Evolutionary conservation across 75 land plant species (phyloP).

Genomic region (Adiantum capillusveneris): DNA sequence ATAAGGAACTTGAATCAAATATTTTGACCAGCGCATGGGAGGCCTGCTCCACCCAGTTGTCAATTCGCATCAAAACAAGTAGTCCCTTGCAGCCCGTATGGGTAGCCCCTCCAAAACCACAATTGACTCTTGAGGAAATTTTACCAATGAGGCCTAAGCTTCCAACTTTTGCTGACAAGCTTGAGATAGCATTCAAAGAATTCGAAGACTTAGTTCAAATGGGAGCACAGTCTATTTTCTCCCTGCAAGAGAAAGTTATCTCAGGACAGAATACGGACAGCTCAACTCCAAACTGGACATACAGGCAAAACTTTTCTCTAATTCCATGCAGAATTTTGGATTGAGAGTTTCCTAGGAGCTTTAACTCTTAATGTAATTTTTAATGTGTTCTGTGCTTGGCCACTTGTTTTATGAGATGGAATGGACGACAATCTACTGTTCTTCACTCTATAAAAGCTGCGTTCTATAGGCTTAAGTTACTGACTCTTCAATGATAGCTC

Average conservation of each 20-base stretch:
- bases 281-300: not conserved
- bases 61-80: conserved; percentile 17
- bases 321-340: too few species aligned
- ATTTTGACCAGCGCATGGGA: conserved; percentile 7
- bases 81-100: conserved; percentile 22
- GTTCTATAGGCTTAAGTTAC: too few species aligned
- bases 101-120: conserved; percentile 26
- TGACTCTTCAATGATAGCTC: too few species aligned
- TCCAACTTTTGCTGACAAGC: conserved; percentile 9
- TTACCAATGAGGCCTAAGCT: conserved; percentile 18
- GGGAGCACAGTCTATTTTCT: conserved; percentile 20
- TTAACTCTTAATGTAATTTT: too few species aligned
- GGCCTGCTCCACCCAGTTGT: not conserved
- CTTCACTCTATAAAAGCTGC: too few species aligned
- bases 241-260: conserved; percentile 11
- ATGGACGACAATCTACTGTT: too few species aligned
- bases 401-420: too few species aligned
- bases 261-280: not conserved
- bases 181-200: conserved; percentile 16
- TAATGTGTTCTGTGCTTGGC: too few species aligned
- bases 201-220: conserved; percentile 17
- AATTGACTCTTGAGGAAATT: conserved; percentile 17
- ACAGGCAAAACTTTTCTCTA: conserved; percentile 3
- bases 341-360: too few species aligned
- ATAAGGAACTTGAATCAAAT: conserved; percentile 9